Evolutionary conservation across 1,284 basidiomycete species (phyloP).

Genomic region (Irpex lacteus): DNA sequence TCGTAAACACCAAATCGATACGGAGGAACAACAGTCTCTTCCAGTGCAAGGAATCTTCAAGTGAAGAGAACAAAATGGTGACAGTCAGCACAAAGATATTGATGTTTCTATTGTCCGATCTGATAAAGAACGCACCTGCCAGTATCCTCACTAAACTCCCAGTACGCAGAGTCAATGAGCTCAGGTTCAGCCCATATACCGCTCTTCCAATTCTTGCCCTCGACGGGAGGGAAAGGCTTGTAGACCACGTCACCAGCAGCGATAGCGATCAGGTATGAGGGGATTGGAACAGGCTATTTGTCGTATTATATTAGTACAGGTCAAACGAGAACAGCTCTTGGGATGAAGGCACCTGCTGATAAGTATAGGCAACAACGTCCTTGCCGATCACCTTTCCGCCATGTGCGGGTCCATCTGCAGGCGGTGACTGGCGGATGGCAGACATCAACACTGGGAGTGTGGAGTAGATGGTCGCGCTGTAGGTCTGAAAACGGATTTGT

Average conservation of each 20-base stretch:
- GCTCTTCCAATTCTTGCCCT: constrained; percentile 71
- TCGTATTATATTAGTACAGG: too few species aligned
- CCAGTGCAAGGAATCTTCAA: constrained; percentile 66
- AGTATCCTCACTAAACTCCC: constrained; percentile 88
- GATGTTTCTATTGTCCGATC: too few species aligned
- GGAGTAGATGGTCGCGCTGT: constrained; percentile 72
- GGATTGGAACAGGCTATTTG: constrained; percentile 79
- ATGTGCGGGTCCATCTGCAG: constrained; percentile 61
- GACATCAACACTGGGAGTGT: constrained; percentile 83
- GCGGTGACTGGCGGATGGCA: constrained; percentile 73
- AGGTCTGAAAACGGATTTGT: constrained; percentile 47
- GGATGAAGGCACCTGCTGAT: constrained; percentile 53
- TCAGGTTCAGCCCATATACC: constrained; percentile 92
- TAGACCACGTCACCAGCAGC: constrained; percentile 82
- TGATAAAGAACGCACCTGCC: constrained; percentile 43
- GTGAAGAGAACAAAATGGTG: too few species aligned
- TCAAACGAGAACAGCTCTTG: background rate
- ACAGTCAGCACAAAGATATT: too few species aligned
- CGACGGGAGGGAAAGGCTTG: constrained; percentile 57
- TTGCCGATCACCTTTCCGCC: constrained; percentile 71
- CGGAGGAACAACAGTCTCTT: constrained; percentile 69
- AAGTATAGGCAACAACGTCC: constrained; percentile 63
- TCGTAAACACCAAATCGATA: constrained; percentile 94
- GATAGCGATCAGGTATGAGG: constrained; percentile 86
- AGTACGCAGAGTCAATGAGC: constrained; percentile 74